These are phyloP conservation scores for Parascedosporium putredinis DNA, from an alignment of 2,329 filamentous ascomycete genomes.

Conservation along the genomic window DNA sequence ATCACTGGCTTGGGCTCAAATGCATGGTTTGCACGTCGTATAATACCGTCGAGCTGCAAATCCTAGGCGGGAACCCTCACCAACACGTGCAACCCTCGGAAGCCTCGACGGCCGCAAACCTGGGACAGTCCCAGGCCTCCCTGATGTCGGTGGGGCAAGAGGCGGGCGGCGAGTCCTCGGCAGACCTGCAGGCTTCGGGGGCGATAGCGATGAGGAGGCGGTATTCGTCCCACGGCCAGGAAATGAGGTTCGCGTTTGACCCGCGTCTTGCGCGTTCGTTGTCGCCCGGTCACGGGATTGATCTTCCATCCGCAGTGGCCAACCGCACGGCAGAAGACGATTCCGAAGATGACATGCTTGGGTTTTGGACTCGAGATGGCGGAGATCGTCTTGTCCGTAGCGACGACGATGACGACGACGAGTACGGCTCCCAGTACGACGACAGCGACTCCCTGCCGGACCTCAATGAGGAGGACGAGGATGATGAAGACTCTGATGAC, in stretches of 20 bases:
- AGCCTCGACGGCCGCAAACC: background rate
- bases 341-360: constrained; percentile 45
- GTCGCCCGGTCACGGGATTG: constrained; percentile 25
- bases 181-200: constrained; percentile 2
- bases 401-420: constrained; percentile 31
- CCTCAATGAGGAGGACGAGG: constrained; percentile 14
- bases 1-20: constrained; percentile 91
- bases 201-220: constrained; percentile 18
- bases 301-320: constrained; percentile 15
- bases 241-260: constrained; percentile 21
- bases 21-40: constrained; percentile 65
- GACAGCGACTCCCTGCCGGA: constrained; percentile 22
- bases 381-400: constrained; percentile 19
- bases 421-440: constrained; percentile 33
- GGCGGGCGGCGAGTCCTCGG: background rate
- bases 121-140: background rate
- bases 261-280: constrained; percentile 35
- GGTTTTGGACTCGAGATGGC: constrained; percentile 34
- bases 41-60: constrained; percentile 56
- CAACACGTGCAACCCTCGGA: background rate
- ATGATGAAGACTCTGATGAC: constrained; percentile 38
- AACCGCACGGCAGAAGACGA: constrained; percentile 27
- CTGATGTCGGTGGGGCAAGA: background rate
- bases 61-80: constrained; percentile 34
- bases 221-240: constrained; percentile 27